Conservation (phyloP, 108 stramenopile species). For the Pseudonitzschia multiseries region DNA sequence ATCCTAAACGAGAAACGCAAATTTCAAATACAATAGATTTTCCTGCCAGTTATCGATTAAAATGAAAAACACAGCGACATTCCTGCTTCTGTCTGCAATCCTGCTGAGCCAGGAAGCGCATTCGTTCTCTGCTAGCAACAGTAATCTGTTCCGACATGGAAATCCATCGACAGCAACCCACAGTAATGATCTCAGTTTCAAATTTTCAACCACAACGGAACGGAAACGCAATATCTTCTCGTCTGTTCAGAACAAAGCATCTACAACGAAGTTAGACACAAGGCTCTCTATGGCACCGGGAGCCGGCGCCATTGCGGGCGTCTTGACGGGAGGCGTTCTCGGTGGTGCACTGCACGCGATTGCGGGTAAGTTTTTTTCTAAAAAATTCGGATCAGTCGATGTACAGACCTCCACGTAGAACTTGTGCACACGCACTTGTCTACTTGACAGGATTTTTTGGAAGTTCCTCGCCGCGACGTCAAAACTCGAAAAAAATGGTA, state of each 20-base stretch:
- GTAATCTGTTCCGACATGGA: background rate
- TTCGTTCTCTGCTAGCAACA: slow-evolving; percentile 3
- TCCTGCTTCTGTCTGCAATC: background rate
- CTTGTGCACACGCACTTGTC: background rate
- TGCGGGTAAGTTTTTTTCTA: slow-evolving; percentile 61
- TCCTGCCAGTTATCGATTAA: background rate
- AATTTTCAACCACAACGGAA: background rate
- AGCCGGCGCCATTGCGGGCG: slow-evolving; percentile 66
- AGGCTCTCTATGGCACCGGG: slow-evolving; percentile 27
- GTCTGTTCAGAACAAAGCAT: background rate
- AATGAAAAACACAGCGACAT: slow-evolving; percentile 9
- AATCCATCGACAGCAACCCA: background rate
- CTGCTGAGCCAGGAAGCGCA: background rate
- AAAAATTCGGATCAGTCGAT: slow-evolving; percentile 4
- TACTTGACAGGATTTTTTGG: slow-evolving; percentile 1
- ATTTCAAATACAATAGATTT: background rate
- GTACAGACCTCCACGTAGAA: slow-evolving; percentile 31
- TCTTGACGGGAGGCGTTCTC: slow-evolving; percentile 81
- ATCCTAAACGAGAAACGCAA: background rate
- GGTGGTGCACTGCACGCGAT: slow-evolving; percentile 94
- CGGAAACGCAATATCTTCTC: background rate
- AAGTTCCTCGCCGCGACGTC: background rate
- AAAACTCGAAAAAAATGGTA: background rate
- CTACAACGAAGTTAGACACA: background rate
- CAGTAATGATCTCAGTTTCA: background rate